Conservation (phyloP, 345 rosid species). For the Aquilaria yunnanensis region DNA sequence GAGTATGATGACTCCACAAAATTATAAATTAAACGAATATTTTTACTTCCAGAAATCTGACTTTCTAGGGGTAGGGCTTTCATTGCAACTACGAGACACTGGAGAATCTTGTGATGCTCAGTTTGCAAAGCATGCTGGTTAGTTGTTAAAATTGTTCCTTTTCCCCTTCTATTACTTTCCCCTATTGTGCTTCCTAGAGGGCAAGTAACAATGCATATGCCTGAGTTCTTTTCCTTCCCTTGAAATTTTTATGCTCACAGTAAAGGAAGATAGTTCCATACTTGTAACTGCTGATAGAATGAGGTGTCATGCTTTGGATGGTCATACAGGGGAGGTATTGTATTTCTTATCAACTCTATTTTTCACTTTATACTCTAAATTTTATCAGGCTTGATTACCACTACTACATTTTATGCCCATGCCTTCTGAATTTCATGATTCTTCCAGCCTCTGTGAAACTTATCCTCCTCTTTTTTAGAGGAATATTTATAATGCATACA, state of each 20-base stretch:
- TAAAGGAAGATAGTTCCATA: constrained; percentile 11
- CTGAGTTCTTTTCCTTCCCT: not conserved
- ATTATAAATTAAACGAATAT: too few species aligned
- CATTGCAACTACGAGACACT: constrained; percentile 23
- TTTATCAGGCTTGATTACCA: too few species aligned
- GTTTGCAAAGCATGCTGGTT: constrained; percentile 21
- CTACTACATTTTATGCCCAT: too few species aligned
- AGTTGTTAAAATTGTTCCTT: not conserved
- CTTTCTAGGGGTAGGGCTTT: constrained; percentile 10
- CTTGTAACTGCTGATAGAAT: constrained; percentile 17
- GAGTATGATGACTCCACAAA: too few species aligned
- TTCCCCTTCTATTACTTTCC: too few species aligned
- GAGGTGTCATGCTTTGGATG: constrained; percentile 37
- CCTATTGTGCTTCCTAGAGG: not conserved
- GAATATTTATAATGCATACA: too few species aligned
- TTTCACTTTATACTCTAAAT: too few species aligned
- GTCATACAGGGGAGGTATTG: constrained; percentile 33
- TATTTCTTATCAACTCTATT: constrained; percentile 6
- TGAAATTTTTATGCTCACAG: constrained; percentile 9
- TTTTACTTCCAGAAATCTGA: constrained; percentile 13
- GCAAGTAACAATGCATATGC: not conserved
- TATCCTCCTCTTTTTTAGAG: too few species aligned
- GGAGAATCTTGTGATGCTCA: constrained; percentile 13
- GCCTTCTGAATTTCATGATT: too few species aligned
- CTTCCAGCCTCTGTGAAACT: too few species aligned